These are phyloP conservation scores for Sporothrix globosa DNA, from an alignment of 2,329 filamentous ascomycete species.

Conservation along the genomic window DNA sequence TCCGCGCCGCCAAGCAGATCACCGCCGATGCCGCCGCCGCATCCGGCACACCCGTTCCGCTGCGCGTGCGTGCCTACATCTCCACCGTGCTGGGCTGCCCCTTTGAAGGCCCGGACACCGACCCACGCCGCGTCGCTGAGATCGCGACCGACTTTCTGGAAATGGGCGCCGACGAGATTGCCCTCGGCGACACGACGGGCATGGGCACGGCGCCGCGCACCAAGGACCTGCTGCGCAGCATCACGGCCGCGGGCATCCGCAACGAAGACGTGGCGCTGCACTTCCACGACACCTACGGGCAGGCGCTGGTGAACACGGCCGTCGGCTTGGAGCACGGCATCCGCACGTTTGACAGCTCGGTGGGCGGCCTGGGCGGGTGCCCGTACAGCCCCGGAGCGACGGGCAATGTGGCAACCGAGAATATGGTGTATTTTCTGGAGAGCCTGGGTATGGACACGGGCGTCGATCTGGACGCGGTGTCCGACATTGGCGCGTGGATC, in stretches of 20 bases:
- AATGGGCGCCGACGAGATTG: constrained; percentile 89
- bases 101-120: constrained; percentile 68
- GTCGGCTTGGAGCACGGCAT: constrained; percentile 78
- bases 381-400: constrained; percentile 85
- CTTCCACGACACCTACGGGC: constrained; percentile 87
- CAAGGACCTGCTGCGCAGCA: constrained; percentile 63
- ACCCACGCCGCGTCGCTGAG: constrained; percentile 65
- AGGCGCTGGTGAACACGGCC: constrained; percentile 80
- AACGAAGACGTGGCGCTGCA: constrained; percentile 76
- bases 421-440: constrained; percentile 77
- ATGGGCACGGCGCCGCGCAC: constrained; percentile 81
- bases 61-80: constrained; percentile 77
- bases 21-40: constrained; percentile 40
- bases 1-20: constrained; percentile 66
- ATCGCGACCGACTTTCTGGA: constrained; percentile 72
- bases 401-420: constrained; percentile 83
- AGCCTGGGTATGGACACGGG: constrained; percentile 75
- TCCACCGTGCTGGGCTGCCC: constrained; percentile 81
- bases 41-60: constrained; percentile 45
- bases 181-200: constrained; percentile 86
- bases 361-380: constrained; percentile 80
- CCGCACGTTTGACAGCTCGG: constrained; percentile 76
- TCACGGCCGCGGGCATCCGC: constrained; percentile 68
- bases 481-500: constrained; percentile 74
- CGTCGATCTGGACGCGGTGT: constrained; percentile 67